These are phyloP conservation scores for Dothidotthia symphoricarpi DNA, from an alignment of 2,329 filamentous ascomycete species.

Conservation along the genomic window DNA sequence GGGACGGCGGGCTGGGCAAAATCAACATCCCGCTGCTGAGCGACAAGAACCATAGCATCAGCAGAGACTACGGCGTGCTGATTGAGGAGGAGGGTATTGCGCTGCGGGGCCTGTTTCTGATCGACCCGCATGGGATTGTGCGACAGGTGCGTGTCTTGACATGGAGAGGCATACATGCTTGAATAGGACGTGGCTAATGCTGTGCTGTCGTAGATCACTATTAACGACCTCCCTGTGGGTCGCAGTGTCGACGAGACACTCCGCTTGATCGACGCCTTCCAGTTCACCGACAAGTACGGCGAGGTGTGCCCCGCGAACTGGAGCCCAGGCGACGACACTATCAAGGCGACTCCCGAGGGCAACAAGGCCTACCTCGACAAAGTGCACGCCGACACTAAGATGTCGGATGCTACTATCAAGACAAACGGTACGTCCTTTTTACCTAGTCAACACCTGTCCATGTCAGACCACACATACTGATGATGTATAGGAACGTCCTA, in stretches of 20 bases:
- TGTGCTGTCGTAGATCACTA: constrained; percentile 52
- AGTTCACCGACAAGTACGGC: constrained; percentile 47
- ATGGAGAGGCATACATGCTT: neutral
- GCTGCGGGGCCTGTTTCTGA: constrained; percentile 64
- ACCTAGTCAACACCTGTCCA: no score
- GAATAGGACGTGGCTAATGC: neutral
- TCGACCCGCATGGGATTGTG: constrained; percentile 61
- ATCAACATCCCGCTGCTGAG: constrained; percentile 62
- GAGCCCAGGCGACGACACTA: constrained; percentile 42
- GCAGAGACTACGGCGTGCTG: constrained; percentile 62
- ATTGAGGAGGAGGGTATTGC: constrained; percentile 64
- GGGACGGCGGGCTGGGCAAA: constrained; percentile 61
- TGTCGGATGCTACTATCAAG: constrained; percentile 26
- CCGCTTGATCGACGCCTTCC: constrained; percentile 55
- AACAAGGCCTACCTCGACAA: constrained; percentile 42
- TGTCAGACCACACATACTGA: neutral
- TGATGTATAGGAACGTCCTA: neutral
- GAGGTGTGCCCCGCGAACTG: constrained; percentile 47
- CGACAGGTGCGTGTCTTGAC: constrained; percentile 44
- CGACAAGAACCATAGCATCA: constrained; percentile 61
- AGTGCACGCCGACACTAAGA: constrained; percentile 37
- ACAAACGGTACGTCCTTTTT: constrained; percentile 29
- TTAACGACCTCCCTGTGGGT: constrained; percentile 65
- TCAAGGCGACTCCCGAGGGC: constrained; percentile 43
- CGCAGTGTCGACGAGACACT: constrained; percentile 64